phyloP scores from a whole-genome alignment of 2,329 filamentous ascomycete species.

The Colletotrichum somersetense region DNA sequence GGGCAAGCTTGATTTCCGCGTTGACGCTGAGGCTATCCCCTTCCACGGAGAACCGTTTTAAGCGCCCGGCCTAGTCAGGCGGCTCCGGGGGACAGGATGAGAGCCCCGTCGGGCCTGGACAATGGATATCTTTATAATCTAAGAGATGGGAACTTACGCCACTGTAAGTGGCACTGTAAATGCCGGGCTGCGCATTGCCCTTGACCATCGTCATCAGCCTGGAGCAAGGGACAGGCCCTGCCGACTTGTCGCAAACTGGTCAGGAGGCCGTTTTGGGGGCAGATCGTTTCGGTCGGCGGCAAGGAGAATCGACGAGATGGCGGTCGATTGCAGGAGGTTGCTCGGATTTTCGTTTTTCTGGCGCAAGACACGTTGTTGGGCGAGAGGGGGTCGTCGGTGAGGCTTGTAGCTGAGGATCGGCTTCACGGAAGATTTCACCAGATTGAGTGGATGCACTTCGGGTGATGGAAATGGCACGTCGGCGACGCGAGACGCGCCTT shows the following conservation, averaged over 20 bases:
- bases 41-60: not conserved
- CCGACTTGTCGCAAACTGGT: conserved; percentile 8
- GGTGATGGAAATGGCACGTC: conserved; percentile 37
- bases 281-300: not conserved
- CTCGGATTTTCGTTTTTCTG: conserved; percentile 2
- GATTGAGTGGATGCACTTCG: conserved; percentile 36
- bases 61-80: not conserved
- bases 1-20: not conserved
- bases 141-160: conserved; percentile 64
- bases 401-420: conserved; percentile 28
- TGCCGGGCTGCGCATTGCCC: conserved; percentile 58
- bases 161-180: conserved; percentile 78
- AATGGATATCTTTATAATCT: not conserved
- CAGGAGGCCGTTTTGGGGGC: conserved; percentile 25
- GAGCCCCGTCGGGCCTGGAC: too few species aligned
- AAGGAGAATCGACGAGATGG: not conserved
- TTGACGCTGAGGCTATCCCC: conserved; percentile 34
- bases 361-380: conserved; percentile 5
- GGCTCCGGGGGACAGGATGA: not conserved
- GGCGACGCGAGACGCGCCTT: conserved; percentile 36
- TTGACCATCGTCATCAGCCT: conserved; percentile 59
- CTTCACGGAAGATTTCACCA: conserved; percentile 37
- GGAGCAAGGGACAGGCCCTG: conserved; percentile 40
- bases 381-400: conserved; percentile 22
- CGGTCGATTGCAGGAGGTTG: not conserved